Evolutionary conservation across 2,329 filamentous ascomycete species (phyloP), one percentile per base, ranked within the genome.

Genomic region (Atkinsonella hypoxylon): DNA sequence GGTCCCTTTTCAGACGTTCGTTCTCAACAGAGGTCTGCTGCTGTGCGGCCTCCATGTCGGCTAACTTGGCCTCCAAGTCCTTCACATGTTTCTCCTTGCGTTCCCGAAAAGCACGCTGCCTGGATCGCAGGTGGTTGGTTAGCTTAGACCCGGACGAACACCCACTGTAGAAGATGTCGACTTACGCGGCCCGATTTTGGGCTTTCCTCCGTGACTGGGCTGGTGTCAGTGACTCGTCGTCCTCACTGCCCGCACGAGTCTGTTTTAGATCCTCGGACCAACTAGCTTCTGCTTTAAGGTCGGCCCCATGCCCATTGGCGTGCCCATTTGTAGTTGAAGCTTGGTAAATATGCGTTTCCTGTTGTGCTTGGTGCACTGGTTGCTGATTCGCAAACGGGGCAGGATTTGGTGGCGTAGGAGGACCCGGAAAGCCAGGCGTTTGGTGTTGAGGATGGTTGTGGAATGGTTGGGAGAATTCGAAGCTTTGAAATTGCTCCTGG

Each of bases 21-120:
- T 96, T 96, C 65, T 96, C 90, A 43, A 83, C 80, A 40, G 83
- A 78, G 0, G 93, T 78, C 34, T 79, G 77, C 50, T 82, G 78
- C 48, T 87, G 85, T 47, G 83, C 81, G 53, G 82, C 81, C 63
- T 95, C 85, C 32, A 96, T 80, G 46, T 74, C 76, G 47, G 80
- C 83, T 30, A 97, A 81, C 65, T 95, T 93, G 51, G 82, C 79
- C 68, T 97, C 90, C 22, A 97, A 82, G 54, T 97, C 89, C 65
- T 90, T 90, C 55, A 97, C 89, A 62, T 95, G 90, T 52, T 83
- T 85, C 66, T 97, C 91, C 68, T 97, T 97, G 58, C 91, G 85
- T 68, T 97, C 91, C 54, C 91, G 88, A 67, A 97, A 97, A 32
- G 93, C 91, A 59, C 91, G 85, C 76, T 97, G 93, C 45, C 91